Evolutionary conservation across 768 basidiomycete species (phyloP), one percentile per base, ranked within the genome.

Genomic region (Tricholoma terreum): DNA sequence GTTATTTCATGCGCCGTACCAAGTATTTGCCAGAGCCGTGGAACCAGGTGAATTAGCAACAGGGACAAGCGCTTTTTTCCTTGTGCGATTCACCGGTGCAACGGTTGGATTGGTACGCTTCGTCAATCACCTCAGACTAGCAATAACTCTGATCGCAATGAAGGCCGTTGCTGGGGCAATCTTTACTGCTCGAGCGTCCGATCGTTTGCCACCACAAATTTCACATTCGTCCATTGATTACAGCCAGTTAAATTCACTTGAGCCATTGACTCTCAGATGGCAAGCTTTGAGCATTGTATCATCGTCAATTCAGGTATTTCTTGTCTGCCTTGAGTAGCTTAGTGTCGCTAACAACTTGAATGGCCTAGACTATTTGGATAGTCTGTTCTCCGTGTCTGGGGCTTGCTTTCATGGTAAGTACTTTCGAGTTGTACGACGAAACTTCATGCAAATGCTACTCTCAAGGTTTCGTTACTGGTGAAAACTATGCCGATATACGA

Each of bases 1-100:
- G 83, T 74, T 92, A 24, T 92, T 92, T 71, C 90, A 92, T 66
- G 85, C 90, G 0, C 92, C 92, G 7, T 92, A 90, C 65, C 89
- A 91, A 66, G 81, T 91, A 8, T 89, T 93, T 67, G 83, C 83
- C 50, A 80, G 78, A 58, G 83, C 86, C 11, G 69, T 93, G 34
- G 79, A 82, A 56, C 81, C 84, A 6, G 74, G 80, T 48, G 86
- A 92, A 61, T 69, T 92, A 52, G 90, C 91, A 3, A 80, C 84
- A 19, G 88, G 89, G 30, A 94, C 92, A 9, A 87, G 90, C 65
- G 90, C 90, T 10, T 94, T 93, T 70, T 93, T 94, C 72, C 78
- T 93, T 55, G 89, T 92, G 45, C 81, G 91, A 43, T 93, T 93
- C 72, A 92, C 90, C 35, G 91, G 91, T 8, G 89, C 91, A 31